Conservation (phyloP, 2,329 filamentous ascomycete species). For the Torrubiella hemipterigena region DNA sequence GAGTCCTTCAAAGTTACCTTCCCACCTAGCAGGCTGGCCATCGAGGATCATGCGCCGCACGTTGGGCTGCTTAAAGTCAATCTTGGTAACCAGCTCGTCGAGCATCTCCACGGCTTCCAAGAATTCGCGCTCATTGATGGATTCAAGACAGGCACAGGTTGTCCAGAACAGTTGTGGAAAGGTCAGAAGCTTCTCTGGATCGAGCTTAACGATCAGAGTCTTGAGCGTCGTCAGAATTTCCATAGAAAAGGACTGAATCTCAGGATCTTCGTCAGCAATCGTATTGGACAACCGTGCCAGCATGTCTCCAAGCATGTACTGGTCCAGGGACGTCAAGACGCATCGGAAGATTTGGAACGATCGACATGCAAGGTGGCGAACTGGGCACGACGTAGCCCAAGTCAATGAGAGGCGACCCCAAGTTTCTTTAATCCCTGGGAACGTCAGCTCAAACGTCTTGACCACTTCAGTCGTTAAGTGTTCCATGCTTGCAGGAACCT, state of each 20-base stretch:
- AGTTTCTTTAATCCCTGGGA: conserved; percentile 76
- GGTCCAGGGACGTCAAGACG: conserved; percentile 80
- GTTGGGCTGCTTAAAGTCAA: conserved; percentile 62
- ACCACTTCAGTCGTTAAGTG: conserved; percentile 72
- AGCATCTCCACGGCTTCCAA: conserved; percentile 87
- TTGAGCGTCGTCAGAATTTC: conserved; percentile 92
- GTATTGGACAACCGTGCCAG: conserved; percentile 90
- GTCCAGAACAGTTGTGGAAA: conserved; percentile 98
- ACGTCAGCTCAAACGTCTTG: conserved; percentile 72
- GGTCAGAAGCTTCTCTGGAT: conserved; percentile 65
- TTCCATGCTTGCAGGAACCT: conserved; percentile 81
- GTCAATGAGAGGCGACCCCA: conserved; percentile 85
- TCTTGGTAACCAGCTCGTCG: conserved; percentile 69
- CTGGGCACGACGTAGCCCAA: conserved; percentile 95
- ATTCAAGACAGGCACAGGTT: conserved; percentile 89
- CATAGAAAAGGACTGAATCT: conserved; percentile 96
- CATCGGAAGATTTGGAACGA: conserved; percentile 97
- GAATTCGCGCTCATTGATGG: conserved; percentile 92
- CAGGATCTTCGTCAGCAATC: conserved; percentile 84
- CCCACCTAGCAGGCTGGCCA: conserved; percentile 76
- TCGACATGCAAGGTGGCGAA: conserved; percentile 85
- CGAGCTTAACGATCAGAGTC: conserved; percentile 77
- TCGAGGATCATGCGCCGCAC: conserved; percentile 64
- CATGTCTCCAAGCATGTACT: conserved; percentile 94
- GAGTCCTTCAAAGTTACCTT: conserved; percentile 76